Base-by-base conservation (phyloP, 108 stramenopile genomes). In the Cyclostephanos invisitatus region DNA sequence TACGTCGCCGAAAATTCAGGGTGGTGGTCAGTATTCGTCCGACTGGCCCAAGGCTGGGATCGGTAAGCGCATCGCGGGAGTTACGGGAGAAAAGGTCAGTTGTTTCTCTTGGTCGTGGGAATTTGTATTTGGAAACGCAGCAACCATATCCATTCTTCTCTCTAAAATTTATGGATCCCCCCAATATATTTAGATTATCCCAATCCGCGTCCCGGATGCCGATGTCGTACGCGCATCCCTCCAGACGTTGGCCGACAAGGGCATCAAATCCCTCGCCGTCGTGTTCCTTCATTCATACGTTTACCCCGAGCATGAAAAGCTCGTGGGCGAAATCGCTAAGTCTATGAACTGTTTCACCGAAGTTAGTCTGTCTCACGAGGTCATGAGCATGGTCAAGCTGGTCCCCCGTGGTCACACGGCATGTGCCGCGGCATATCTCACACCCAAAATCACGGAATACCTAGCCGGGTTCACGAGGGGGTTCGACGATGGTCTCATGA, bases 351-450 rank as follows among this genome's bases (percentile, higher is more conserved):
- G 87, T 59, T 99, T 98, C 84, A 62, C 68, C 32, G 93, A 99
- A 73, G 92, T 99, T 53, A 90, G 91, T 32, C 64, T 97, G 27
- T 88, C 86, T 24, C 87, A 84, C 64, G 68, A 95, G 63, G 95
- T 97, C 36, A 96, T 96, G 95, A 86, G 91, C 50, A 98, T 97
- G 97, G 94, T 99, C 56, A 94, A 96, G 73, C 56, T 95, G 38
- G 98, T 99, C 5, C 86, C 93, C 10, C 82, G 98, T 14, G 96
- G 96, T 8, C 89, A 92, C 61, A 99, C 98, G 0, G 88, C 96
- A 7, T 92, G 87, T 56, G 97, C 96, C n/a, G 94, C 96, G 48
- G 98, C 98, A 14, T 99, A 99, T 73, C 80, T 99, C 24, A 98
- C 98, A 14, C 98, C 98, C 38, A 89, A 93, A 67, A 98, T 98